Percentiles rank a stretch among this genome's conserved stretches.
phyloP scores from a whole-genome alignment of 2,329 filamentous ascomycete species.

The Xylaria sp. region DNA sequence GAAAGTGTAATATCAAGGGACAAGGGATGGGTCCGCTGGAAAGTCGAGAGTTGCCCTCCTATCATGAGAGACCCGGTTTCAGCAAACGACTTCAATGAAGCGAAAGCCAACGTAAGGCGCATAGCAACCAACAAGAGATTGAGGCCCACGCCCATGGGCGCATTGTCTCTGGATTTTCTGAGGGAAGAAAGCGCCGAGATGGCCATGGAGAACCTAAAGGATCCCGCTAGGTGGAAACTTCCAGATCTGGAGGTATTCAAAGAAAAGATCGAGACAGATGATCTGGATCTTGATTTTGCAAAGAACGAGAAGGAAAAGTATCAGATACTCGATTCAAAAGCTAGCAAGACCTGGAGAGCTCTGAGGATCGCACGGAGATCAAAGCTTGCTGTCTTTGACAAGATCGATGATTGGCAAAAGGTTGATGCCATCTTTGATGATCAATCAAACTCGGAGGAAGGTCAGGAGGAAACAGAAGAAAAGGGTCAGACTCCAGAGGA shows the following conservation, averaged over 20 bases:
- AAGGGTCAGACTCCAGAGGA: constrained; percentile 47
- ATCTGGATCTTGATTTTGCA: constrained; percentile 86
- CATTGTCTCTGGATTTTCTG: constrained; percentile 78
- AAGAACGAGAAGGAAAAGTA: constrained; percentile 61
- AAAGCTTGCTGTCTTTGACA: constrained; percentile 79
- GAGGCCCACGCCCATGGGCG: constrained; percentile 68
- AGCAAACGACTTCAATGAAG: constrained; percentile 68
- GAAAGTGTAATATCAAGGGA: constrained; percentile 94
- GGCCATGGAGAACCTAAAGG: constrained; percentile 71
- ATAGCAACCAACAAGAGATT: constrained; percentile 72
- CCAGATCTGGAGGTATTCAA: constrained; percentile 73
- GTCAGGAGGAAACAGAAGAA: constrained; percentile 40
- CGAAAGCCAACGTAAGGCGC: constrained; percentile 67
- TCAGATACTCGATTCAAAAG: constrained; percentile 68
- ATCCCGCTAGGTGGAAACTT: constrained; percentile 63
- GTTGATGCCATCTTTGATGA: constrained; percentile 61
- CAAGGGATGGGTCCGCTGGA: constrained; percentile 99
- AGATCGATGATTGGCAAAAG: constrained; percentile 81
- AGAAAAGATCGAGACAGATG: constrained; percentile 73
- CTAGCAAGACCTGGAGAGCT: constrained; percentile 89
- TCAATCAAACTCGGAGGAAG: constrained; percentile 36
- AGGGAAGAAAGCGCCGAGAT: constrained; percentile 63
- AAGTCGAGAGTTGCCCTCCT: constrained; percentile 86
- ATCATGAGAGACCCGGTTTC: constrained; percentile 78
- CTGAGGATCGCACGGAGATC: constrained; percentile 76